A percentile compares a stretch with the other conserved stretches of the same genome.
These are phyloP conservation scores for Chalciporus sp. DNA, from an alignment of 1,284 basidiomycete species.

Conservation along the genomic window DNA sequence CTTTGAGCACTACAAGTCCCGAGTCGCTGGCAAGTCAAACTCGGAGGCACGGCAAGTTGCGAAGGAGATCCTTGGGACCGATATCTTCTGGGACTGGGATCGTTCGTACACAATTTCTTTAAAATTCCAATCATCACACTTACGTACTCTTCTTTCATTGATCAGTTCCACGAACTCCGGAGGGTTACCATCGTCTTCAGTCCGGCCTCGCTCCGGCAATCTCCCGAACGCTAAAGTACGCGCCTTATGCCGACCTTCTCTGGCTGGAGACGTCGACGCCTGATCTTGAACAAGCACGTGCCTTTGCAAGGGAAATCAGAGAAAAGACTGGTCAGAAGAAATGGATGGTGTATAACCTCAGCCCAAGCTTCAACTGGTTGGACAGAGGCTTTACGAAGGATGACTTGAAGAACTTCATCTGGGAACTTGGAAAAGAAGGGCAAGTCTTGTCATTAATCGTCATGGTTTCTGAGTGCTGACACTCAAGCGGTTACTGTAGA, in stretches of 20 bases:
- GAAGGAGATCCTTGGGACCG: constrained; percentile 61
- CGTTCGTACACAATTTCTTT: constrained; percentile 45
- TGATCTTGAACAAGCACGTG: constrained; percentile 77
- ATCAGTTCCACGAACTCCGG: constrained; percentile 81
- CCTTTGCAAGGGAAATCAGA: constrained; percentile 79
- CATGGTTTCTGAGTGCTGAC: constrained; percentile 13
- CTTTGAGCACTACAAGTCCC: constrained; percentile 59
- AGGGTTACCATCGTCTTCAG: constrained; percentile 90
- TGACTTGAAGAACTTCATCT: constrained; percentile 84
- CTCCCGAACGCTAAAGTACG: constrained; percentile 78
- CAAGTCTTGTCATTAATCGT: constrained; percentile 35
- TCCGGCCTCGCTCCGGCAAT: constrained; percentile 87
- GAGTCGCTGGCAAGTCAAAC: constrained; percentile 72
- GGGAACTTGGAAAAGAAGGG: constrained; percentile 92
- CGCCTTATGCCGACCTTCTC: constrained; percentile 81
- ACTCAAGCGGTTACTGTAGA: constrained; percentile 37
- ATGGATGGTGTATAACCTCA: constrained; percentile 93
- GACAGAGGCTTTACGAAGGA: constrained; percentile 78
- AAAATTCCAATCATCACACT: background rate
- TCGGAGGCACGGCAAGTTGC: constrained; percentile 75
- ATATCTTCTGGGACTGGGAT: constrained; percentile 88
- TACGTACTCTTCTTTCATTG: constrained; percentile 3
- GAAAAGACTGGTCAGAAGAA: constrained; percentile 51
- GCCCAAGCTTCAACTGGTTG: constrained; percentile 93
- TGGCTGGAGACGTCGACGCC: constrained; percentile 93